Percentiles rank a stretch among this genome's conserved stretches.
Evolutionary conservation across 768 basidiomycete genomes (phyloP).

Genomic region (Leucocoprinus leucothites): DNA sequence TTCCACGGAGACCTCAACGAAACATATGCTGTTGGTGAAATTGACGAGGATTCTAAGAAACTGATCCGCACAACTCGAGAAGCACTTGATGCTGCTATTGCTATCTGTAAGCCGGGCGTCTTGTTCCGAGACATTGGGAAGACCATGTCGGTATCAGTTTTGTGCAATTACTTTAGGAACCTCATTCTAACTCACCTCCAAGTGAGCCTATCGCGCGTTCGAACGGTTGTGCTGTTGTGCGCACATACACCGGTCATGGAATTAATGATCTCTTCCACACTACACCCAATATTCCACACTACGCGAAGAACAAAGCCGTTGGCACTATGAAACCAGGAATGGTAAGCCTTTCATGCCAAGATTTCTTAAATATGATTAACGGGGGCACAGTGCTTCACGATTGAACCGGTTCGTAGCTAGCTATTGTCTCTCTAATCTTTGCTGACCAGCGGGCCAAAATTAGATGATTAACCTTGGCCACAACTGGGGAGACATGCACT

Average conservation of each 20-base stretch:
- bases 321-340: slow-evolving; percentile 94
- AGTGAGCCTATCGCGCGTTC: slow-evolving; percentile 85
- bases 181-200: background rate
- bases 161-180: background rate
- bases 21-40: slow-evolving; percentile 85
- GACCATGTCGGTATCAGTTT: slow-evolving; percentile 59
- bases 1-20: slow-evolving; percentile 92
- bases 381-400: slow-evolving; percentile 55
- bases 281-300: slow-evolving; percentile 89
- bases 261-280: slow-evolving; percentile 84
- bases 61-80: slow-evolving; percentile 82
- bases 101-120: slow-evolving; percentile 89
- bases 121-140: slow-evolving; percentile 88
- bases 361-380: slow-evolving; percentile 6
- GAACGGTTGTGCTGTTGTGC: slow-evolving; percentile 86
- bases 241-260: slow-evolving; percentile 91
- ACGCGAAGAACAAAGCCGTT: slow-evolving; percentile 90
- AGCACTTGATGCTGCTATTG: slow-evolving; percentile 86
- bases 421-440: slow-evolving; percentile 12
- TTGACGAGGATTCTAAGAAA: slow-evolving; percentile 80
- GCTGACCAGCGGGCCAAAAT: slow-evolving; percentile 13
- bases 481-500: slow-evolving; percentile 74
- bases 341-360: slow-evolving; percentile 44
- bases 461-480: slow-evolving; percentile 92
- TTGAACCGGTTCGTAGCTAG: slow-evolving; percentile 58